phyloP scores from a whole-genome alignment of 257 asterid species.

The Avicennia marina region DNA sequence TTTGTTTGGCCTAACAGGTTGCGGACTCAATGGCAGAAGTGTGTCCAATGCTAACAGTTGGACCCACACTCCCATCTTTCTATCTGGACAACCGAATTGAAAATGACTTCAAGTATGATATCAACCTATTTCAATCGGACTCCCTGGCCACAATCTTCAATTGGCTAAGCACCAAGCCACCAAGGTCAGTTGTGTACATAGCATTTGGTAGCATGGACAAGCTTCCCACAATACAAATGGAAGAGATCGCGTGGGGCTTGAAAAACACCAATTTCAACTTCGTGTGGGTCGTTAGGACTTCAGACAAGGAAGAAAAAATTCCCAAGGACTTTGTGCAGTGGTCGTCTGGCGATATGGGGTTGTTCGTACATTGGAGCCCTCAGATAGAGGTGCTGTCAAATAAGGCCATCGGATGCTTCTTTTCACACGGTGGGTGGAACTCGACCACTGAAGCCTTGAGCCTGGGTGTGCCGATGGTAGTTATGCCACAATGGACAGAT shows the following conservation, averaged over 20 bases:
- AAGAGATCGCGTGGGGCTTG: constrained; percentile 54
- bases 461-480: constrained; percentile 74
- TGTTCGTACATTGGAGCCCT: constrained; percentile 60
- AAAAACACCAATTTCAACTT: constrained; percentile 31
- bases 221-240: constrained; percentile 42
- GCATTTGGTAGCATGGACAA: constrained; percentile 79
- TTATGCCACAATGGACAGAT: constrained; percentile 82
- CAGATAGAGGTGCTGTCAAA: constrained; percentile 48
- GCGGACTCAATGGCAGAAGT: constrained; percentile 46
- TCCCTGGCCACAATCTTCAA: constrained; percentile 21
- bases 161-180: constrained; percentile 58
- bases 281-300: constrained; percentile 54
- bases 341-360: constrained; percentile 18
- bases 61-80: constrained; percentile 72
- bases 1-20: too few species aligned
- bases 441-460: constrained; percentile 64
- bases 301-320: constrained; percentile 32
- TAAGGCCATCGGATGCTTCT: constrained; percentile 60
- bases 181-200: constrained; percentile 54
- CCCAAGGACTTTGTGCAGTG: constrained; percentile 26
- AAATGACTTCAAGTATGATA: constrained; percentile 46
- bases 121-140: constrained; percentile 45
- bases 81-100: constrained; percentile 51
- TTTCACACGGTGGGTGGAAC: constrained; percentile 85
- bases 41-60: constrained; percentile 45